These are phyloP conservation scores for Penicillium nucicola DNA, from an alignment of 495 filamentous ascomycete species.

Conservation along the genomic window DNA sequence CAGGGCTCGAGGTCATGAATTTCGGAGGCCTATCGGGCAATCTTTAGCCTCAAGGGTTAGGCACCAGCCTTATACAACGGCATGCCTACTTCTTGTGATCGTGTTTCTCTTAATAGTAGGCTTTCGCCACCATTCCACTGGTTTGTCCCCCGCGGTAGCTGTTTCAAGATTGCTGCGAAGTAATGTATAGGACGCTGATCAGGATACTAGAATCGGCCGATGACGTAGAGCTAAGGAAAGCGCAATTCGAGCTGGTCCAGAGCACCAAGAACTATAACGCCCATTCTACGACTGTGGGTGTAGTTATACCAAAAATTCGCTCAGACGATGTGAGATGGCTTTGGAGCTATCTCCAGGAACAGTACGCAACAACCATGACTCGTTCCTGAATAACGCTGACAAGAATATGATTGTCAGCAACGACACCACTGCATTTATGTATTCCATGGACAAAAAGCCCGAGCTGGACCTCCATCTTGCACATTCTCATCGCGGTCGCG, in stretches of 20 bases:
- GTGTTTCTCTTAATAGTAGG: background rate
- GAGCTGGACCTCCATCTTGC: slow-evolving; percentile 29
- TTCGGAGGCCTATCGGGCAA: background rate
- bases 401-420: background rate
- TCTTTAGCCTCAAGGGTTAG: background rate
- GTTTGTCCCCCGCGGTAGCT: background rate
- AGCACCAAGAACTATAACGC: background rate
- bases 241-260: background rate
- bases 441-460: slow-evolving; percentile 30
- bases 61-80: background rate
- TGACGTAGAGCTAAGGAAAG: background rate
- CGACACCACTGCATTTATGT: slow-evolving; percentile 34
- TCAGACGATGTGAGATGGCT: slow-evolving; percentile 3
- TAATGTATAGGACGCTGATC: background rate
- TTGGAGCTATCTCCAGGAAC: background rate
- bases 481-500: slow-evolving; percentile 34
- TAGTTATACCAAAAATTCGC: slow-evolving; percentile 1
- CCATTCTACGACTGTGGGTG: background rate
- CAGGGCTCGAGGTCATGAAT: too few species aligned
- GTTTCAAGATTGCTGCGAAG: too few species aligned
- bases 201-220: background rate
- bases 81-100: background rate
- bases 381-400: background rate
- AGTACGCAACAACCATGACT: background rate
- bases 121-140: background rate